A percentile compares a stretch with the other conserved stretches of the same genome.
These are phyloP conservation scores for Crithidia acanthocephali DNA, from an alignment of 208 protist genomes.

Conservation along the genomic window DNA sequence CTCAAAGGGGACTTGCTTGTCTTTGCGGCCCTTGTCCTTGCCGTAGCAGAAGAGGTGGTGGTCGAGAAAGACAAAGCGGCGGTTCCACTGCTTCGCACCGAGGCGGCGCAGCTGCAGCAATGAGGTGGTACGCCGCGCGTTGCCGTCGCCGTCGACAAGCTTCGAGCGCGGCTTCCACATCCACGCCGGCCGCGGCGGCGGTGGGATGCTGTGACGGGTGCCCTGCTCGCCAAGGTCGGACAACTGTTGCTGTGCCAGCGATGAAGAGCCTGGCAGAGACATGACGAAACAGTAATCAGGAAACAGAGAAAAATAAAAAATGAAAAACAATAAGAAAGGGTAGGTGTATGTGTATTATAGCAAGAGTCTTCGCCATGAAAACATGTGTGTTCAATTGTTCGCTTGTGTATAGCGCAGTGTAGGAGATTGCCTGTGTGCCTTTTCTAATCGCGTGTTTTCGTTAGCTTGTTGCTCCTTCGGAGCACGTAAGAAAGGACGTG, in stretches of 20 bases:
- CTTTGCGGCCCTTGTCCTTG: conserved; percentile 27
- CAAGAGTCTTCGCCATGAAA: too few relatives aligned
- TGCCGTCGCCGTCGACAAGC: conserved; percentile 32
- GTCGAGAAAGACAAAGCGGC: conserved; percentile 61
- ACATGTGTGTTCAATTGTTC: too few relatives aligned
- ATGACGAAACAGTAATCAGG: not conserved
- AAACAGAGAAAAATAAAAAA: conserved; percentile 10
- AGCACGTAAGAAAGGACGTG: too few relatives aligned
- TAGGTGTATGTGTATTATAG: too few relatives aligned
- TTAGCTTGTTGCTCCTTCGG: too few relatives aligned
- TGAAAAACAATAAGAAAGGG: not conserved
- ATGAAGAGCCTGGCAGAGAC: not conserved
- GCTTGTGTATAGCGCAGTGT: too few relatives aligned
- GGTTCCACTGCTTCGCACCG: conserved; percentile 58
- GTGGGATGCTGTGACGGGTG: not conserved
- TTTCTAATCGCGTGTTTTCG: too few relatives aligned
- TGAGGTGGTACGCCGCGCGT: conserved; percentile 21
- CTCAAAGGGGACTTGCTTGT: conserved; percentile 62
- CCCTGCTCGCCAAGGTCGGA: not conserved
- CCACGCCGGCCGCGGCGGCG: conserved; percentile 47
- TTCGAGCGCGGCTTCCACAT: conserved; percentile 81
- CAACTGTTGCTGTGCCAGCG: not conserved
- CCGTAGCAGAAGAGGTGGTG: conserved; percentile 55
- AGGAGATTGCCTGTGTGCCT: too few relatives aligned
- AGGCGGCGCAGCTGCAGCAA: conserved; percentile 50